Percentiles rank a stretch among this genome's conserved stretches.
phyloP scores from a whole-genome alignment of 495 filamentous ascomycete species.

The Penicillium subrubescens region DNA sequence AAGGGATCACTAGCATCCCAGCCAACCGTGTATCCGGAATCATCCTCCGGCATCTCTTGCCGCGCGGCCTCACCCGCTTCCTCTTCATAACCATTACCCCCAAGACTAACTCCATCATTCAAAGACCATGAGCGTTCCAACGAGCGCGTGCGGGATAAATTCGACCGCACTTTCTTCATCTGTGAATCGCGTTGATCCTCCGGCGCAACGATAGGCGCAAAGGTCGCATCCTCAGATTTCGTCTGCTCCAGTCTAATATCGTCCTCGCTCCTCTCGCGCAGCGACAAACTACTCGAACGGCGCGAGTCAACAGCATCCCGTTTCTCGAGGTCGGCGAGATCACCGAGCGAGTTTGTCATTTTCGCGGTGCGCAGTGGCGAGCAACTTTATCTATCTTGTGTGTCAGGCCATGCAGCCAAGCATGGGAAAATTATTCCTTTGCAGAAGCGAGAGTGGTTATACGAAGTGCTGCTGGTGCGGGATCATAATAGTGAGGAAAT shows the following conservation, averaged over 20 bases:
- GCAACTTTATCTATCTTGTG: neutral
- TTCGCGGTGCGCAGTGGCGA: neutral
- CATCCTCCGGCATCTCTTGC: constrained; percentile 9
- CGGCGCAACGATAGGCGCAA: constrained; percentile 31
- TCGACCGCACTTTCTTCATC: constrained; percentile 27
- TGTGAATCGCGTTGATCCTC: constrained; percentile 10
- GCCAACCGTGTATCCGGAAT: constrained; percentile 58
- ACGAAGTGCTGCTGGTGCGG: neutral
- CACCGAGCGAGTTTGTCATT: neutral
- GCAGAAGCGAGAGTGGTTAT: neutral
- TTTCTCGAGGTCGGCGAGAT: constrained; percentile 10
- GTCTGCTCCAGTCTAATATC: constrained; percentile 15
- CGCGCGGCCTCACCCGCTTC: constrained; percentile 20
- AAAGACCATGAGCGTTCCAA: constrained; percentile 54
- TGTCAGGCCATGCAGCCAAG: constrained; percentile 3
- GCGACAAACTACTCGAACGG: neutral
- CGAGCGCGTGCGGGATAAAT: constrained; percentile 20
- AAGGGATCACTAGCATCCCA: constrained; percentile 76
- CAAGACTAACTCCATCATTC: constrained; percentile 61
- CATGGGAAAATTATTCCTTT: neutral
- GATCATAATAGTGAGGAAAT: neutral
- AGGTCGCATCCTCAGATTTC: constrained; percentile 25
- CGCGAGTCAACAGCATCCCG: constrained; percentile 4
- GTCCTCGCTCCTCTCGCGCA: constrained; percentile 14
- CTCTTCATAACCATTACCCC: constrained; percentile 32